Percentiles rank a stretch among this genome's conserved stretches.
phyloP scores from a whole-genome alignment of 2,329 filamentous ascomycete genomes.

The Bertia moriformis region DNA sequence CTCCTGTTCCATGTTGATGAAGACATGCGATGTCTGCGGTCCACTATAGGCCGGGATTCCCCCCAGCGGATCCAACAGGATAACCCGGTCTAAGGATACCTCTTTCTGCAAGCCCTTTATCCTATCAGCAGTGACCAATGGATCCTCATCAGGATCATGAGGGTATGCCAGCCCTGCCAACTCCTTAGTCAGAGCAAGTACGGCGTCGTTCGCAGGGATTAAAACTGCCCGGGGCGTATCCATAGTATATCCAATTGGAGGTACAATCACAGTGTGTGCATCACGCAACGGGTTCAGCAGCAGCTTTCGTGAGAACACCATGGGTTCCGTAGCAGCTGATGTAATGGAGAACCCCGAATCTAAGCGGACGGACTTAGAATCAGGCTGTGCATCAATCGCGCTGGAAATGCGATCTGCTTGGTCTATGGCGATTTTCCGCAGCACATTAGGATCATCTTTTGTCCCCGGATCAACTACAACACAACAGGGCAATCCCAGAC shows the following conservation, averaged over 20 bases:
- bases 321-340: conserved; percentile 7
- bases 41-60: conserved; percentile 59
- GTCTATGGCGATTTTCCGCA: conserved; percentile 31
- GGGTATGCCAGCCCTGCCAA: conserved; percentile 44
- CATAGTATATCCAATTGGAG: conserved; percentile 27
- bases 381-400: conserved; percentile 57
- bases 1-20: conserved; percentile 89
- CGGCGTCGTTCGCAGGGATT: conserved; percentile 40
- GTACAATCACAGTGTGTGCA: conserved; percentile 58
- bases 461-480: conserved; percentile 63
- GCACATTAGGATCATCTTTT: conserved; percentile 13
- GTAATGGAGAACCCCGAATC: conserved; percentile 34
- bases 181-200: conserved; percentile 65
- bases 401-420: conserved; percentile 63
- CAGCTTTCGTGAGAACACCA: conserved; percentile 26
- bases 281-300: conserved; percentile 52
- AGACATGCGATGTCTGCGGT: conserved; percentile 57
- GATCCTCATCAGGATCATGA: conserved; percentile 22
- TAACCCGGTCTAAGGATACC: conserved; percentile 66
- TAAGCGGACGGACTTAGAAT: conserved; percentile 54
- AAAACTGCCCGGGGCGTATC: conserved; percentile 21
- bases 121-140: conserved; percentile 18
- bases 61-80: conserved; percentile 74
- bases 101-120: conserved; percentile 27
- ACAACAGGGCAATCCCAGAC: conserved; percentile 67